phyloP scores from a whole-genome alignment of 768 basidiomycete species.

The Leccinum obscurum region DNA sequence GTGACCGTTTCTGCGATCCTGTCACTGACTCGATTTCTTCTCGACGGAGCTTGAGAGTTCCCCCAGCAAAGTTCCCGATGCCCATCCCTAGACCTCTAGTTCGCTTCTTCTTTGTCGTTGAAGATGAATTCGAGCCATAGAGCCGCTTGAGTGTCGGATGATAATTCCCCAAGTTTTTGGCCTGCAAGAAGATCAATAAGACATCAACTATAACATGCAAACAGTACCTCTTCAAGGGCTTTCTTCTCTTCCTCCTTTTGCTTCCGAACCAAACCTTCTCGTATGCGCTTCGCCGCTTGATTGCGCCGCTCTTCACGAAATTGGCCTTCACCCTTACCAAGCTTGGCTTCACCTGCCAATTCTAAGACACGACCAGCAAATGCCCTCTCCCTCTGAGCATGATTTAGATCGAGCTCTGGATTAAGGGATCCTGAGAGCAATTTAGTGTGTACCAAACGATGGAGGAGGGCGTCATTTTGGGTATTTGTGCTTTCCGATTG shows the following conservation, averaged over 20 bases:
- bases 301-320: conserved; percentile 65
- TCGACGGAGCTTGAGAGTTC: conserved; percentile 62
- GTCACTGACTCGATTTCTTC: conserved; percentile 53
- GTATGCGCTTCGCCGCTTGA: conserved; percentile 68
- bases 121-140: conserved; percentile 44
- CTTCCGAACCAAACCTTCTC: conserved; percentile 68
- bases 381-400: conserved; percentile 71
- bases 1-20: conserved; percentile 21
- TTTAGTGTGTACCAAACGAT: conserved; percentile 77
- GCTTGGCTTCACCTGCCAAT: conserved; percentile 60
- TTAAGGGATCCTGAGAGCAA: conserved; percentile 73
- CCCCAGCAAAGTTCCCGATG: conserved; percentile 72
- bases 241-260: conserved; percentile 54
- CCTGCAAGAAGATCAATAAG: conserved; percentile 43
- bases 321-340: conserved; percentile 71
- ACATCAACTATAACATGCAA: neutral
- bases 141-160: conserved; percentile 74
- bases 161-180: conserved; percentile 83
- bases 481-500: conserved; percentile 56
- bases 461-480: conserved; percentile 77
- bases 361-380: conserved; percentile 78
- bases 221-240: conserved; percentile 65
- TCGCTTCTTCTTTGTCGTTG: conserved; percentile 43
- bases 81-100: conserved; percentile 75
- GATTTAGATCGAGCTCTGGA: conserved; percentile 57